Percentiles rank a stretch among this genome's conserved stretches.
These are phyloP conservation scores for Alisma plantagoaquatica DNA, from an alignment of 106 monocot species.

Conservation along the genomic window DNA sequence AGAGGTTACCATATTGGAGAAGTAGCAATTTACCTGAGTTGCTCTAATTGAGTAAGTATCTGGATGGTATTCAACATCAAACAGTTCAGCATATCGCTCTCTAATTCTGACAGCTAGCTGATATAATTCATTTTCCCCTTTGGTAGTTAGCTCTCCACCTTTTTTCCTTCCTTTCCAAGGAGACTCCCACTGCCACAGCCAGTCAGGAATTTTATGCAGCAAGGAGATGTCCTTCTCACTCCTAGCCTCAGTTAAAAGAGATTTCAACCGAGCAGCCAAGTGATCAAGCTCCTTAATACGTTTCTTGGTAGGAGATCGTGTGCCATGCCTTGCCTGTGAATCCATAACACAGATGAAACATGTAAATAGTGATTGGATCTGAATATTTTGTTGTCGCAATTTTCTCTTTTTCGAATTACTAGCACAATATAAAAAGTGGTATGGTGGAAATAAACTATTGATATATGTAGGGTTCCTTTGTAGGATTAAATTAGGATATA, in stretches of 20 bases:
- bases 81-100: slow-evolving; percentile 48
- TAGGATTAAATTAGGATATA: too few species aligned
- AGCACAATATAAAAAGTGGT: too few species aligned
- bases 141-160: slow-evolving; percentile 63
- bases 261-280: slow-evolving; percentile 37
- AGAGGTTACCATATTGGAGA: not conserved
- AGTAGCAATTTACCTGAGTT: slow-evolving; percentile 41
- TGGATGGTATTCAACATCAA: slow-evolving; percentile 76
- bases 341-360: too few species aligned
- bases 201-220: slow-evolving; percentile 42
- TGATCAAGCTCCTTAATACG: slow-evolving; percentile 79
- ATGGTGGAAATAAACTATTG: too few species aligned
- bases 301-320: slow-evolving; percentile 79
- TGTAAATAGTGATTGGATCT: too few species aligned
- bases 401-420: too few species aligned
- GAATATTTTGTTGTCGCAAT: too few species aligned
- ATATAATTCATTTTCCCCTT: slow-evolving; percentile 69
- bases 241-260: slow-evolving; percentile 35
- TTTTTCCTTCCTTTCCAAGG: slow-evolving; percentile 75
- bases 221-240: not conserved
- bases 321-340: slow-evolving; percentile 83
- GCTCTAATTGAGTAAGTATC: slow-evolving; percentile 63
- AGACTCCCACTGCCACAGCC: slow-evolving; percentile 70
- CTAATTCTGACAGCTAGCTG: slow-evolving; percentile 51
- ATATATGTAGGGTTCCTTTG: too few species aligned